Percentiles rank a stretch among this genome's conserved stretches.
Conservation (phyloP, 2,329 filamentous ascomycete species). For the Nigrospora osmanthi region DNA sequence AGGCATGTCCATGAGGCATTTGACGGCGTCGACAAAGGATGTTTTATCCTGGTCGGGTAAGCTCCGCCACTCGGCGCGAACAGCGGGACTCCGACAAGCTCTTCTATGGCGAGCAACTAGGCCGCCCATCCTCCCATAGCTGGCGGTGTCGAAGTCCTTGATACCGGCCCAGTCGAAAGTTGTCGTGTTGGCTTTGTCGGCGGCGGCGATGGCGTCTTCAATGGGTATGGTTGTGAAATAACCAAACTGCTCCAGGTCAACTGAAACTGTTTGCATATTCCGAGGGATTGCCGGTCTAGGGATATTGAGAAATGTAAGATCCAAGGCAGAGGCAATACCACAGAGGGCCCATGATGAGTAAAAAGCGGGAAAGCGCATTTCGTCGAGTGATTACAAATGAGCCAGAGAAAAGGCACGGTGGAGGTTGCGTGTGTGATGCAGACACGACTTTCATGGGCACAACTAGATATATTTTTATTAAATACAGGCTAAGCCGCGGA, state of each 20-base stretch:
- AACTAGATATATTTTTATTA: too few species aligned
- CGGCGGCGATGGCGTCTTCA: constrained; percentile 9
- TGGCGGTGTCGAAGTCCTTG: constrained; percentile 5
- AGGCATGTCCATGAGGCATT: neutral
- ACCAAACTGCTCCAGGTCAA: constrained; percentile 17
- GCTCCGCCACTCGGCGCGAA: neutral
- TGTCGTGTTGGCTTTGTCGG: constrained; percentile 2
- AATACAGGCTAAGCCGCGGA: too few species aligned
- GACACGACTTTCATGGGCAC: too few species aligned
- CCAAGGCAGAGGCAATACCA: too few species aligned
- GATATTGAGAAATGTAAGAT: too few species aligned
- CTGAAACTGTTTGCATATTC: neutral
- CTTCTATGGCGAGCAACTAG: neutral
- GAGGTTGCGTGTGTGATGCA: too few species aligned
- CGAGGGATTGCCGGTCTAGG: too few species aligned
- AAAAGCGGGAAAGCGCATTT: too few species aligned
- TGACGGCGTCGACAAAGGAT: neutral
- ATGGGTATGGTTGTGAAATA: constrained; percentile 18
- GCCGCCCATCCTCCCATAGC: constrained; percentile 3
- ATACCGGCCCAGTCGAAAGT: constrained; percentile 1
- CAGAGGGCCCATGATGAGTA: too few species aligned
- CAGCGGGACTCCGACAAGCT: too few species aligned
- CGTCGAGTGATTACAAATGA: too few species aligned
- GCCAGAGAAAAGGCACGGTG: too few species aligned
- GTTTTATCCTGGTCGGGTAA: neutral